A percentile compares a stretch with the other conserved stretches of the same genome.
These are phyloP conservation scores for Rubus idaeus DNA, from an alignment of 306 rosid genomes.

Conservation along the genomic window DNA sequence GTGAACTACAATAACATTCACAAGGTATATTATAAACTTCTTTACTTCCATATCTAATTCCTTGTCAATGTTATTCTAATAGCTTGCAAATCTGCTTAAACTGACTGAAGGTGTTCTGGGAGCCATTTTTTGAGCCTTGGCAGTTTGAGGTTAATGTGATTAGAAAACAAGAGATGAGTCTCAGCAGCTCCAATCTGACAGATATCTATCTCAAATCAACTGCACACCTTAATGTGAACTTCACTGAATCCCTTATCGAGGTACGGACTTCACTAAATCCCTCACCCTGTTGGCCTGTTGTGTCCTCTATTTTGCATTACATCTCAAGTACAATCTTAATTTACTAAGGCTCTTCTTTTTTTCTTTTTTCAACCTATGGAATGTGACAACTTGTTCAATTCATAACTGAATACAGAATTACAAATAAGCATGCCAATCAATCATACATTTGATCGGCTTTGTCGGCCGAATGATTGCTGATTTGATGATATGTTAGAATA, in stretches of 20 bases:
- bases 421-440: not conserved
- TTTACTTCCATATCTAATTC: not conserved
- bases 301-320: not conserved
- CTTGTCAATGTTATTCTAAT: constrained; percentile 26
- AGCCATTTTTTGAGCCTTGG: constrained; percentile 96
- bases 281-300: not conserved
- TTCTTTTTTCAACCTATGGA: not conserved
- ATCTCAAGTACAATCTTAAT: no score
- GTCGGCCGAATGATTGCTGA: no score
- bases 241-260: constrained; percentile 86
- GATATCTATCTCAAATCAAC: constrained; percentile 61
- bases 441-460: no score
- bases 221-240: constrained; percentile 67
- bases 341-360: not conserved
- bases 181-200: constrained; percentile 61
- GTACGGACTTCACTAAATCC: constrained; percentile 33
- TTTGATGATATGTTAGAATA: no score
- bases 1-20: constrained; percentile 81
- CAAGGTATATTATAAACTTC: constrained; percentile 48
- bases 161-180: constrained; percentile 61
- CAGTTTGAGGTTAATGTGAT: constrained; percentile 54
- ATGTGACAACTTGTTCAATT: not conserved
- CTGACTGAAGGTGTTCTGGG: constrained; percentile 81
- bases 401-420: not conserved
- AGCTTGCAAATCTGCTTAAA: constrained; percentile 20